Evolutionary conservation across 257 asterid species (phyloP).

Genomic region (Solanum okadae): DNA sequence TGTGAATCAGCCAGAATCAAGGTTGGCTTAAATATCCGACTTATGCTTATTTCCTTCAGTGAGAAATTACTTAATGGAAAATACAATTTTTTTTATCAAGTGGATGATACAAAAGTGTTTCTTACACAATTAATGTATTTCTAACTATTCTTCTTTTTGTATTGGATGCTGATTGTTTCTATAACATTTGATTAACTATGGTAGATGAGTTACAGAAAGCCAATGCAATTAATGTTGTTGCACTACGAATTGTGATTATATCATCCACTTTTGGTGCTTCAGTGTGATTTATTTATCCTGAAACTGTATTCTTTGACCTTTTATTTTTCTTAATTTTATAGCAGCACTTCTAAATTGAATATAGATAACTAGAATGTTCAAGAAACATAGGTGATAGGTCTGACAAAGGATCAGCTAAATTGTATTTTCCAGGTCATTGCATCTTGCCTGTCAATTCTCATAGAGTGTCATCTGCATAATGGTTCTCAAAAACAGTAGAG

Average conservation of each 20-base stretch:
- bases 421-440: not conserved
- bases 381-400: not conserved
- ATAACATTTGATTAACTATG: not conserved
- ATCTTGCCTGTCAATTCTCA: not conserved
- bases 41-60: not conserved
- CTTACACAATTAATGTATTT: not conserved
- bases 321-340: not conserved
- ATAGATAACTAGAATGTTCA: not conserved
- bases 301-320: not conserved
- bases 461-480: not conserved
- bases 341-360: not conserved
- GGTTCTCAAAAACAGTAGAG: not conserved
- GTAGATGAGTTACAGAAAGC: not conserved
- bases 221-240: not conserved
- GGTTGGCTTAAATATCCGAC: slow-evolving; percentile 25
- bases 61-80: not conserved
- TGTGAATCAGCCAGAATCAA: slow-evolving; percentile 26
- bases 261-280: not conserved
- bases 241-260: not conserved
- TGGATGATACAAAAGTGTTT: not conserved
- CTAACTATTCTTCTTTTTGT: not conserved
- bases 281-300: not conserved
- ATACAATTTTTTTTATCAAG: not conserved
- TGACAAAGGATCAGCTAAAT: not conserved
- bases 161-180: not conserved